These are phyloP conservation scores for Corniculantispora saksenae DNA, from an alignment of 2,329 filamentous ascomycete species.

Conservation along the genomic window DNA sequence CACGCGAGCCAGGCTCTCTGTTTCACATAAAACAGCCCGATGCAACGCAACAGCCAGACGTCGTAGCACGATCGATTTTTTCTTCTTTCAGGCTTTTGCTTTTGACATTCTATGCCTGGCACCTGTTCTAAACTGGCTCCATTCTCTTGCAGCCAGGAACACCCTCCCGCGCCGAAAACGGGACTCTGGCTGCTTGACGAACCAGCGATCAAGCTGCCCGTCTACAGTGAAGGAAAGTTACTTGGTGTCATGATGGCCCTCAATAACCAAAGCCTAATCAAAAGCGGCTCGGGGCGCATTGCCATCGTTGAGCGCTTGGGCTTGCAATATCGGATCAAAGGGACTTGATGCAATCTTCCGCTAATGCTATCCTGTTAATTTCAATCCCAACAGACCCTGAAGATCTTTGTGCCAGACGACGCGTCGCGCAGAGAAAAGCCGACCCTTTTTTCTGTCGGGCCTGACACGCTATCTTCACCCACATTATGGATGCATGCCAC, in stretches of 20 bases:
- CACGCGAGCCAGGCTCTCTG: slow-evolving; percentile 7
- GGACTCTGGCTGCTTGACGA: not conserved
- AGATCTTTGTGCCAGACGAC: not conserved
- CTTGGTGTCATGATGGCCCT: not conserved
- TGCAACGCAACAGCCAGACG: not conserved
- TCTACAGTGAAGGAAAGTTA: not conserved
- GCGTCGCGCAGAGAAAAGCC: not conserved
- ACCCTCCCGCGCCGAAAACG: not conserved
- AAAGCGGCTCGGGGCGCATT: not conserved
- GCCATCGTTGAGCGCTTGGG: not conserved
- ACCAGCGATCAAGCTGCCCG: not conserved
- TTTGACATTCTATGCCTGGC: not conserved
- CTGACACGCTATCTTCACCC: not conserved
- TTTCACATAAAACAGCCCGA: slow-evolving; percentile 18
- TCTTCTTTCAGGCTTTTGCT: not conserved
- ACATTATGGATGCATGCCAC: not conserved
- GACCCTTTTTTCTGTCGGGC: not conserved
- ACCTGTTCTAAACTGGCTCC: not conserved
- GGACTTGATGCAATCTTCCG: not conserved
- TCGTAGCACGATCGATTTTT: slow-evolving; percentile 11
- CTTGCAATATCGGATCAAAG: not conserved
- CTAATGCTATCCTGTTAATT: not conserved
- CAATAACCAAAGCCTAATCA: not conserved
- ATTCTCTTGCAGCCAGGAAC: not conserved
- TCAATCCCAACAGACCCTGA: not conserved